Base-by-base conservation (phyloP, 257 asterid species). In the Ophiorrhiza pumila region DNA sequence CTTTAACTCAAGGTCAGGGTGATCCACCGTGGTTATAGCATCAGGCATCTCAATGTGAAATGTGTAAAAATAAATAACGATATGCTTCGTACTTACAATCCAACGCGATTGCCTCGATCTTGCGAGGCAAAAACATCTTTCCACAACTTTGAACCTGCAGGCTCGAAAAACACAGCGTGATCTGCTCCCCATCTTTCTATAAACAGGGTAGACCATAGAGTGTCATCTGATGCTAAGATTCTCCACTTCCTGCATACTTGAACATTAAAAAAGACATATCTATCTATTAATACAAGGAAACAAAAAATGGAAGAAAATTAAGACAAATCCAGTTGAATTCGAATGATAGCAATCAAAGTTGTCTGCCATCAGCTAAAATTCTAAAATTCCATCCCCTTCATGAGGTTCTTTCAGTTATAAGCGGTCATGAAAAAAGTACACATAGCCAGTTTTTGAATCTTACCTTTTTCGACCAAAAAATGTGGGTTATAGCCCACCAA, bases 191-290 rank as follows among this genome's bases (percentile, higher is more conserved):
- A 90, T 84, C 93, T 84, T 76, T 88, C 90, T 73, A 34, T 78
- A 41, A 88, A 92, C 59, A 88, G 87, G 73, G 74, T 82, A 79
- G 74, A 85, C 96, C 97, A 92, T 37, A 91, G 70, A 13, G 49
- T 76, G 63, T 85, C 71, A 6, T 85, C 92, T 8, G 93, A 84
- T 11, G 88, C 91, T 66, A 90, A 60, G 53, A 68, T 79, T 76
- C 83, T 87, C 96, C 95, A 92, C 76, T 85, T 90, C 86, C 91
- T 90, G 90, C 96, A 92, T 43, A 90, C 96, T 90, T 87, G 47
- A 63, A 72, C 75, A 77, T 67, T 17, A 80, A 74, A 71, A 17
- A 27, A 49, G 6, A 15, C 47, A 72, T 53, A 27, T 62, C 37
- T 69, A 71, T 49, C 58, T 18, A 63, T 73, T 34, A 78, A 52